Percentiles rank a stretch among this genome's conserved stretches.
Evolutionary conservation across 352 stramenopile species (phyloP).

Genomic region (Pythium oligandrum): DNA sequence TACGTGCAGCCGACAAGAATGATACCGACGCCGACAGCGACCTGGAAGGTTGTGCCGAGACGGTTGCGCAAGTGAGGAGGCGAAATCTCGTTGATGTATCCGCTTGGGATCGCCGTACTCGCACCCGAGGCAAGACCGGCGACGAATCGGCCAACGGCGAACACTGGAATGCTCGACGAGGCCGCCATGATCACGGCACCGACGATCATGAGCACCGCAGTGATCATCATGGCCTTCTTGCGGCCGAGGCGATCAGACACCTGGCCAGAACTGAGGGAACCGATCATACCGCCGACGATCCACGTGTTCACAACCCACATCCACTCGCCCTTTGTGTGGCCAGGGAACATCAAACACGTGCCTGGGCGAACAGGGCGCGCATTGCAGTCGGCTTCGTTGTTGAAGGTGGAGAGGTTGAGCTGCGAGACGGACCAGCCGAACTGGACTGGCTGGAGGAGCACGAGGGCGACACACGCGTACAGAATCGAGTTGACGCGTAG

Average conservation of each 20-base stretch:
- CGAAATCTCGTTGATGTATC: conserved; percentile 25
- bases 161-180: conserved; percentile 29
- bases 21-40: conserved; percentile 40
- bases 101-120: conserved; percentile 18
- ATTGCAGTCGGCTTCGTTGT: conserved; percentile 32
- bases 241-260: conserved; percentile 38
- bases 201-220: conserved; percentile 32
- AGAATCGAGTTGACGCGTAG: conserved; percentile 18
- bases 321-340: conserved; percentile 48
- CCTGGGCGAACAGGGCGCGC: conserved; percentile 28
- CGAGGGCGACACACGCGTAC: conserved; percentile 34
- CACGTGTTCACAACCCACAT: conserved; percentile 47
- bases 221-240: conserved; percentile 26
- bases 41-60: conserved; percentile 34
- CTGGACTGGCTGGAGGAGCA: conserved; percentile 40
- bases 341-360: conserved; percentile 58
- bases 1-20: conserved; percentile 40
- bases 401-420: conserved; percentile 44
- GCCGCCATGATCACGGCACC: conserved; percentile 27
- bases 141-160: conserved; percentile 33
- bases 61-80: conserved; percentile 27
- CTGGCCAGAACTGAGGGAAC: conserved; percentile 27
- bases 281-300: conserved; percentile 53
- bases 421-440: conserved; percentile 54
- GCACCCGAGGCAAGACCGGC: conserved; percentile 46